Conservation (phyloP, 306 rosid genomes). For the Cucumis sativus region DNA sequence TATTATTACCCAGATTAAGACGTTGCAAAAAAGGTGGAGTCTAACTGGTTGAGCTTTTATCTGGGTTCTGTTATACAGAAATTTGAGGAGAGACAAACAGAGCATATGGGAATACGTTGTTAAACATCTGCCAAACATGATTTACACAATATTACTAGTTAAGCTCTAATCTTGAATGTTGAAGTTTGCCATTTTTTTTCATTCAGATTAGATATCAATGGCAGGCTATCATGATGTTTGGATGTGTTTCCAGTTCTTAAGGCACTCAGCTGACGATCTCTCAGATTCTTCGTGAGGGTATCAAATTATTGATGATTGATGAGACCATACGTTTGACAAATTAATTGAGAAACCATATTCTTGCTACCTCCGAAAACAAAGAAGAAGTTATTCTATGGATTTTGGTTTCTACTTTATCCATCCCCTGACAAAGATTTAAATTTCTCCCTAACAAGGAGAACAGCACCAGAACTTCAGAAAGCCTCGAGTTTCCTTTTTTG, state of each 20-base stretch:
- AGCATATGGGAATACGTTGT: neutral
- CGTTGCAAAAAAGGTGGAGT: neutral
- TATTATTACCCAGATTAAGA: neutral
- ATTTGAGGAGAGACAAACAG: neutral
- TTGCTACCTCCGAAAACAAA: neutral
- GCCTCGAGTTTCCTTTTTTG: too few species aligned
- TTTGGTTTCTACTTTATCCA: neutral
- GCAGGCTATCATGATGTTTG: neutral
- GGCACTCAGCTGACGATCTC: neutral
- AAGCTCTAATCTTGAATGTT: neutral
- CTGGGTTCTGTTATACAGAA: neutral
- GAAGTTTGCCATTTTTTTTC: neutral
- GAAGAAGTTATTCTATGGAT: neutral
- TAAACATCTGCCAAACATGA: neutral
- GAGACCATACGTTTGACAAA: neutral
- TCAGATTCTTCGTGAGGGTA: neutral
- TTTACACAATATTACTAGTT: neutral
- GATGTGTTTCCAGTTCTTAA: neutral
- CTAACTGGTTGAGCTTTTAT: neutral
- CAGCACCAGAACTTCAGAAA: too few species aligned
- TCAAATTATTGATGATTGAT: neutral
- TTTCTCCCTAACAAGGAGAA: neutral
- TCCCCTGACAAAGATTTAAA: neutral
- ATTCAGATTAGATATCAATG: neutral
- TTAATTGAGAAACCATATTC: neutral